Conservation (phyloP, 225 moss, liverwort and hornwort genomes). For the Neckera pumila region DNA sequence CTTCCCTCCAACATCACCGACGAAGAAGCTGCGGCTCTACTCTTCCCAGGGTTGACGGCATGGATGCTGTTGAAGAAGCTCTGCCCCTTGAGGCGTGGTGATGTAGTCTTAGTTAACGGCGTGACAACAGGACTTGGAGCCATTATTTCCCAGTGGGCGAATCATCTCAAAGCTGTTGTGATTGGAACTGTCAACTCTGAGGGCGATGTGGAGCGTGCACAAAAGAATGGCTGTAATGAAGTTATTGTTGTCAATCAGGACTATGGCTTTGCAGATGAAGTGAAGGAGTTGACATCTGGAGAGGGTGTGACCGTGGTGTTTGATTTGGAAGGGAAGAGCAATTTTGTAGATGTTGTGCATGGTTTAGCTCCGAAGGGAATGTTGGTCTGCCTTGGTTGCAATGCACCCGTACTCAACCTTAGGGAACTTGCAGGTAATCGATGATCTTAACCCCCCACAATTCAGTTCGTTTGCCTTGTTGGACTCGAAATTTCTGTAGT, state of each 20-base stretch:
- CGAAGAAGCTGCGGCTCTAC: conserved; percentile 33
- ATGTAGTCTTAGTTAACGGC: conserved; percentile 15
- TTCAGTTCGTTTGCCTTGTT: not conserved
- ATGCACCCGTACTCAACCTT: not conserved
- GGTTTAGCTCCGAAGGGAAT: conserved; percentile 23
- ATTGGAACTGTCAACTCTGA: conserved; percentile 12
- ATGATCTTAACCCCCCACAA: not conserved
- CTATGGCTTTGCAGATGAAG: conserved; percentile 6
- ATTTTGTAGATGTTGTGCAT: not conserved
- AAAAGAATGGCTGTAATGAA: conserved; percentile 10
- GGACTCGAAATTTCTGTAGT: not conserved
- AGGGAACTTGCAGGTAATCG: conserved; percentile 9
- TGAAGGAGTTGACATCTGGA: conserved; percentile 19
- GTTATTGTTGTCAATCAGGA: not conserved
- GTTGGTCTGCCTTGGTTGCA: conserved; percentile 5
- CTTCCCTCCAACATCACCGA: conserved; percentile 19
- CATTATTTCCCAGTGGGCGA: conserved; percentile 21
- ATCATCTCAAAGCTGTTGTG: conserved; percentile 10
- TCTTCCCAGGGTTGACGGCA: conserved; percentile 33
- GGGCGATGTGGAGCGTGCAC: conserved; percentile 4
- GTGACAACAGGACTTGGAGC: conserved; percentile 22
- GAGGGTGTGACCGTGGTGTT: conserved; percentile 17
- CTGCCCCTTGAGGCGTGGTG: conserved; percentile 3
- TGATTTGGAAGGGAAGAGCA: conserved; percentile 13
- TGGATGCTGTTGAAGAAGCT: conserved; percentile 48